phyloP scores from a whole-genome alignment of 2,329 filamentous ascomycete genomes.

The Aspergillus tubingensis region DNA sequence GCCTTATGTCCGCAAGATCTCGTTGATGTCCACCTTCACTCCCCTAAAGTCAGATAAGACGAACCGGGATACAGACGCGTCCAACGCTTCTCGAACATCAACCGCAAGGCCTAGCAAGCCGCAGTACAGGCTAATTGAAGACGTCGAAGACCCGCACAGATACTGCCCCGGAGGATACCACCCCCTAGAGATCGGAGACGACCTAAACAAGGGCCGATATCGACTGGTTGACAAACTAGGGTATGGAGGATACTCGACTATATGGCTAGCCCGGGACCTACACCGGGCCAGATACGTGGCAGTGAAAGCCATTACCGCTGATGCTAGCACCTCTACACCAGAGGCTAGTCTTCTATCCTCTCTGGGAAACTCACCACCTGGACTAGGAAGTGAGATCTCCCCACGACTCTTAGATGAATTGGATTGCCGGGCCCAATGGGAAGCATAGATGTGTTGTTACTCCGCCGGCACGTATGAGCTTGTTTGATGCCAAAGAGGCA shows the following conservation, averaged over 20 bases:
- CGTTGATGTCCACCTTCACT: slow-evolving; percentile 10
- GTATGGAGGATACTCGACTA: slow-evolving; percentile 28
- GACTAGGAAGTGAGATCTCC: slow-evolving; percentile 17
- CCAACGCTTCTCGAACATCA: neutral
- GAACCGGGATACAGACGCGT: no score
- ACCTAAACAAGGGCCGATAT: slow-evolving; percentile 16
- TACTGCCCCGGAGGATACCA: slow-evolving; percentile 13
- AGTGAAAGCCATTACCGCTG: slow-evolving; percentile 36
- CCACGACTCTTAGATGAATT: slow-evolving; percentile 30
- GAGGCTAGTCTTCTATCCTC: slow-evolving; percentile 17
- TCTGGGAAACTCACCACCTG: slow-evolving; percentile 9
- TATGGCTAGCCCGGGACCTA: slow-evolving; percentile 38
- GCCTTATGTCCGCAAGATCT: slow-evolving; percentile 5
- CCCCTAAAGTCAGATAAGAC: no score
- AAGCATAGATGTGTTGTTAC: slow-evolving; percentile 26
- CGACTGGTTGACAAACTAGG: slow-evolving; percentile 20
- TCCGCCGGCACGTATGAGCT: slow-evolving; percentile 21
- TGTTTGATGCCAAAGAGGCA: slow-evolving; percentile 26
- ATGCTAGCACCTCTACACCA: slow-evolving; percentile 14
- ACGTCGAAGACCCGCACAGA: slow-evolving; percentile 23
- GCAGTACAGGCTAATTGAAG: slow-evolving; percentile 20
- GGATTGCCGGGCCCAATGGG: slow-evolving; percentile 26
- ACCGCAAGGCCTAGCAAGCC: slow-evolving; percentile 10
- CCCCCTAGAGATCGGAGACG: slow-evolving; percentile 10
- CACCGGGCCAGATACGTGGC: slow-evolving; percentile 31